A percentile compares a stretch with the other conserved stretches of the same genome.
Conservation (phyloP, 176 grass and related monocot genomes). For the Luzula sylvatica region DNA sequence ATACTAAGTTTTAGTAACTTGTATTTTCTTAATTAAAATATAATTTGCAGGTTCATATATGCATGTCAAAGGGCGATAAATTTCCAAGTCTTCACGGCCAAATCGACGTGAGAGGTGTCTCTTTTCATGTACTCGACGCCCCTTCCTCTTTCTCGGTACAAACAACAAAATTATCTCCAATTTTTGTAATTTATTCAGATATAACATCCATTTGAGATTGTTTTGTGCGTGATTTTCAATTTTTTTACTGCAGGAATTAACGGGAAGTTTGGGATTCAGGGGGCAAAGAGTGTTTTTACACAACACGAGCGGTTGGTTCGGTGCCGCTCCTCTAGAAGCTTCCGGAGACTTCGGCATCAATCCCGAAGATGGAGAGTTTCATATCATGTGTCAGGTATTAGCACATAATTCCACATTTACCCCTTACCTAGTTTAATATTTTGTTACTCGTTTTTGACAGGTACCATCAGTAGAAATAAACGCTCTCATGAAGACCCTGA, state of each 20-base stretch:
- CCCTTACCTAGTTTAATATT: not conserved
- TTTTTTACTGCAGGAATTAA: slow-evolving; percentile 64
- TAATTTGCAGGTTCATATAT: slow-evolving; percentile 75
- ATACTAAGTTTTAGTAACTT: not conserved
- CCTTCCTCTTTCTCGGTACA: slow-evolving; percentile 80
- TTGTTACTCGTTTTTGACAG: slow-evolving; percentile 27
- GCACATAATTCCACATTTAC: not conserved
- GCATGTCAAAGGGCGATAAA: slow-evolving; percentile 82
- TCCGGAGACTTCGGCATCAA: slow-evolving; percentile 96
- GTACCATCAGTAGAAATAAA: slow-evolving; percentile 92
- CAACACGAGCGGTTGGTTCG: slow-evolving; percentile 96
- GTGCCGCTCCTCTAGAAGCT: slow-evolving; percentile 85
- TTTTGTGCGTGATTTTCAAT: no score
- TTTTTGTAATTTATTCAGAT: not conserved
- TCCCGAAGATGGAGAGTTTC: slow-evolving; percentile 91
- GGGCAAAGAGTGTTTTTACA: slow-evolving; percentile 99
- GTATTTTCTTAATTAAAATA: not conserved
- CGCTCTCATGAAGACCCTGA: slow-evolving; percentile 89
- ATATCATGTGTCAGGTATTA: slow-evolving; percentile 95
- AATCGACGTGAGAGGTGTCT: slow-evolving; percentile 74
- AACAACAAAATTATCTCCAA: slow-evolving; percentile 9
- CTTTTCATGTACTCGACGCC: slow-evolving; percentile 88
- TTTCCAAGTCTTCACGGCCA: slow-evolving; percentile 91
- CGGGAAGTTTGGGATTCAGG: slow-evolving; percentile 70
- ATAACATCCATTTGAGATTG: not conserved